These are phyloP conservation scores for Podila clonocystis DNA, from an alignment of 192 early-diverging fungal species.

Conservation along the genomic window DNA sequence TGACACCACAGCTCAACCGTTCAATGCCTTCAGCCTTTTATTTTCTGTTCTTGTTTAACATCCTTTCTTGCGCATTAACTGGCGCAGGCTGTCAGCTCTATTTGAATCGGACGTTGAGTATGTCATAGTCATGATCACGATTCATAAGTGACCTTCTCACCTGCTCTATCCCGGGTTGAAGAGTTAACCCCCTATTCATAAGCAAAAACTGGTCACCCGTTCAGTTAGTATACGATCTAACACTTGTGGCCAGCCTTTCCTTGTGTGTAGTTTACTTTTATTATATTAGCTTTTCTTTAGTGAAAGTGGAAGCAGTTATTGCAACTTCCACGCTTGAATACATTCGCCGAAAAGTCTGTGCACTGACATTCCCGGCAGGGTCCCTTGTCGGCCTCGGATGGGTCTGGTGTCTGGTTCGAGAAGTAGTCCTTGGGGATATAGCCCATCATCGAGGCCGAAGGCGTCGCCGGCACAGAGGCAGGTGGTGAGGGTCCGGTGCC, in stretches of 20 bases:
- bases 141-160: too few relatives aligned
- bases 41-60: not conserved
- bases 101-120: too few relatives aligned
- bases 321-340: conserved; percentile 80
- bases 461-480: conserved; percentile 46
- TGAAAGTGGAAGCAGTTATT: conserved; percentile 88
- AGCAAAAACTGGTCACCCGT: too few relatives aligned
- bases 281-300: conserved; percentile 7
- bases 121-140: too few relatives aligned
- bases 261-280: not conserved
- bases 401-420: conserved; percentile 17
- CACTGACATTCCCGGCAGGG: conserved; percentile 77
- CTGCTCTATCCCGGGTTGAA: too few relatives aligned
- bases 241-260: too few relatives aligned
- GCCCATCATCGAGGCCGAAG: conserved; percentile 52
- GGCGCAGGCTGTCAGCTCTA: not conserved
- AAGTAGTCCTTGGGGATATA: conserved; percentile 56
- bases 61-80: not conserved
- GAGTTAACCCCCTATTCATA: too few relatives aligned
- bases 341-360: conserved; percentile 77
- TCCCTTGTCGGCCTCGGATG: conserved; percentile 29
- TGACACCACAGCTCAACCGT: too few relatives aligned
- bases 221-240: too few relatives aligned
- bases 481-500: conserved; percentile 35
- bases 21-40: not conserved